phyloP scores from a whole-genome alignment of 495 filamentous ascomycete species.

The Penicillium maclennaniae region DNA sequence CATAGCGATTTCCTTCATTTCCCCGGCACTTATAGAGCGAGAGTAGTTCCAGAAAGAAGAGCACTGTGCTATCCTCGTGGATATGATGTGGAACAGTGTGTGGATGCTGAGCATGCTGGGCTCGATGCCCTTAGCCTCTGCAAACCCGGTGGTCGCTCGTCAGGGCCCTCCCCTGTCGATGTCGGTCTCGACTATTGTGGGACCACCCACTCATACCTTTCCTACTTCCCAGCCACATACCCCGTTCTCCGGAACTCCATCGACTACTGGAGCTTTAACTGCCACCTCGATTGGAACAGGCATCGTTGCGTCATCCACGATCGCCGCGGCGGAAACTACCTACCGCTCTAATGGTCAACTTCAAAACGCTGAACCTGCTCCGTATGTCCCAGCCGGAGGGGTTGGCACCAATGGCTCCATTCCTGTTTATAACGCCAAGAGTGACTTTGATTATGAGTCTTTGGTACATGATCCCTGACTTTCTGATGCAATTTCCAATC shows the following conservation, averaged over 20 bases:
- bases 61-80: background rate
- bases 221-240: conserved; percentile 40
- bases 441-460: conserved; percentile 74
- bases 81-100: conserved; percentile 9
- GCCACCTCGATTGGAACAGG: conserved; percentile 46
- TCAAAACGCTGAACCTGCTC: conserved; percentile 59
- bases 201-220: conserved; percentile 21
- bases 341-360: conserved; percentile 73
- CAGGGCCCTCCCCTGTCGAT: background rate
- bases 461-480: conserved; percentile 32
- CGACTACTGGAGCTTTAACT: conserved; percentile 56
- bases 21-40: background rate
- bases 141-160: conserved; percentile 3
- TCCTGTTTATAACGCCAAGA: conserved; percentile 68
- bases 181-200: conserved; percentile 2
- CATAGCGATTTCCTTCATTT: background rate
- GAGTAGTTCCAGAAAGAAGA: background rate
- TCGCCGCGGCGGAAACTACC: conserved; percentile 46
- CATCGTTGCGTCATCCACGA: conserved; percentile 41
- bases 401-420: conserved; percentile 71
- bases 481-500: background rate
- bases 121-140: conserved; percentile 14
- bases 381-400: conserved; percentile 72
- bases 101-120: conserved; percentile 15
- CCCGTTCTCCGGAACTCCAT: conserved; percentile 54